Evolutionary conservation across 345 rosid species (phyloP).

Genomic region (Hibiscus tridactylites): DNA sequence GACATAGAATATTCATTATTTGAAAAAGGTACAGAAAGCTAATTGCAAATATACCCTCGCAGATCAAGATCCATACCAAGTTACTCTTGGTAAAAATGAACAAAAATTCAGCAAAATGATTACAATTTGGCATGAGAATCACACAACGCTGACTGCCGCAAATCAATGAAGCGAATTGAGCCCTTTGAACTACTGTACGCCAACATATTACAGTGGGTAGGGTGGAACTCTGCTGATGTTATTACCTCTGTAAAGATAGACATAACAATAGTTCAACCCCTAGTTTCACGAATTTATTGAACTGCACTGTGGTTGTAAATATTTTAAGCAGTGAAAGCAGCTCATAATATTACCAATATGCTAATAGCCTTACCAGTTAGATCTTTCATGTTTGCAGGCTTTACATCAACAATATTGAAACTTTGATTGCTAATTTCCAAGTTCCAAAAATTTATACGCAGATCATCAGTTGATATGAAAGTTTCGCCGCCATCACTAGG

Average conservation of each 20-base stretch:
- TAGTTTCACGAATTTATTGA: background rate
- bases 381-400: background rate
- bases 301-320: background rate
- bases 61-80: background rate
- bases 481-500: slow-evolving; percentile 61
- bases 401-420: too few relatives aligned
- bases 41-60: background rate
- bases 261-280: background rate
- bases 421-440: too few relatives aligned
- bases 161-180: slow-evolving; percentile 87
- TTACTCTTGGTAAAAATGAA: background rate
- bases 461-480: background rate
- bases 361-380: slow-evolving; percentile 43
- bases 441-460: too few relatives aligned
- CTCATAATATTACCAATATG: background rate
- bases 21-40: background rate
- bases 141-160: slow-evolving; percentile 95
- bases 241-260: slow-evolving; percentile 79
- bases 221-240: slow-evolving; percentile 98
- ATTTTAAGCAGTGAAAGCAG: background rate
- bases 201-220: slow-evolving; percentile 81
- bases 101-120: slow-evolving; percentile 18
- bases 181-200: slow-evolving; percentile 99
- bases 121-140: slow-evolving; percentile 94
- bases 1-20: slow-evolving; percentile 7